Evolutionary conservation across 352 stramenopile genomes (phyloP).

Genomic region (Phytopythium mirpurense): DNA sequence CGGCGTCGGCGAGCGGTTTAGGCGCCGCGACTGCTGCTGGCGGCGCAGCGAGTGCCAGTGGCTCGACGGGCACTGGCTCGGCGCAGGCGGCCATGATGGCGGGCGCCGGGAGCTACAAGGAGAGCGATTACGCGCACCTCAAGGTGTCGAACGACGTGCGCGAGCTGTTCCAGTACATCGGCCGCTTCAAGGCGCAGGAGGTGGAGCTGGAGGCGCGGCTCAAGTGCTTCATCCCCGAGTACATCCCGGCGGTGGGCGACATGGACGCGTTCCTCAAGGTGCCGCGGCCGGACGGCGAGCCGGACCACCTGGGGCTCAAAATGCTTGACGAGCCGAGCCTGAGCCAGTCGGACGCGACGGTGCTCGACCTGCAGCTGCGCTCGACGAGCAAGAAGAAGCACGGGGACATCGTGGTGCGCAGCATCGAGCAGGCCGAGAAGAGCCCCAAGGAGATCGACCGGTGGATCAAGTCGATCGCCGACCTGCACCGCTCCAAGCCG

Average conservation of each 20-base stretch:
- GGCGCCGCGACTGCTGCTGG: slow-evolving; percentile 10
- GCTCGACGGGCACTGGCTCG: slow-evolving; percentile 15
- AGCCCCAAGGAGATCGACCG: slow-evolving; percentile 90
- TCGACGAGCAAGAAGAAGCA: slow-evolving; percentile 94
- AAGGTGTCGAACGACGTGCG: slow-evolving; percentile 89
- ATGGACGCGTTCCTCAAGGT: slow-evolving; percentile 97
- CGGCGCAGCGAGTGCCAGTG: slow-evolving; percentile 2
- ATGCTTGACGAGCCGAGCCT: slow-evolving; percentile 92
- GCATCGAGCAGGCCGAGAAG: slow-evolving; percentile 94
- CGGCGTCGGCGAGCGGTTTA: neutral
- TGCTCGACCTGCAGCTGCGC: slow-evolving; percentile 93
- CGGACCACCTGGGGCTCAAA: slow-evolving; percentile 90
- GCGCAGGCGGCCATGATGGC: slow-evolving; percentile 58
- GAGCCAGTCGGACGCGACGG: slow-evolving; percentile 91
- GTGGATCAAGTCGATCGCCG: slow-evolving; percentile 95
- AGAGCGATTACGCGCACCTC: slow-evolving; percentile 82
- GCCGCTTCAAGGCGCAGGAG: slow-evolving; percentile 93
- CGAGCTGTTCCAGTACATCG: slow-evolving; percentile 93
- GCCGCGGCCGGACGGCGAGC: slow-evolving; percentile 86
- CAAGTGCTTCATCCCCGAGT: slow-evolving; percentile 96
- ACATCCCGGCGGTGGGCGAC: slow-evolving; percentile 94
- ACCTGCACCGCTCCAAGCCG: slow-evolving; percentile 92
- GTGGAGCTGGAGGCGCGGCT: slow-evolving; percentile 94
- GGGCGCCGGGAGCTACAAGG: slow-evolving; percentile 78
- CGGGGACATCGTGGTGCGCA: slow-evolving; percentile 88